Conservation (phyloP, 495 filamentous ascomycete genomes). For the Hamigera avellanea region DNA sequence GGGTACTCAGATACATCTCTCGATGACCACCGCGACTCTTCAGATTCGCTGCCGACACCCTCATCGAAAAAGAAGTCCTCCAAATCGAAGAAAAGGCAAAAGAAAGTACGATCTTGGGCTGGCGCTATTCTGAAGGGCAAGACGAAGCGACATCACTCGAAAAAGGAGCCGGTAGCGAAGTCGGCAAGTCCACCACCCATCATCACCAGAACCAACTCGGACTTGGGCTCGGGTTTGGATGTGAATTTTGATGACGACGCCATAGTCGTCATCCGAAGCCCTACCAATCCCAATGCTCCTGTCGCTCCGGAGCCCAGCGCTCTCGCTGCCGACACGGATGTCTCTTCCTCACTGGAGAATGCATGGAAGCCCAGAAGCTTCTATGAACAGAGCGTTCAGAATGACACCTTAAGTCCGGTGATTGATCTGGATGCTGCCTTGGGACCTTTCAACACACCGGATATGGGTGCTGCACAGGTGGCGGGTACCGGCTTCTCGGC, state of each 20-base stretch:
- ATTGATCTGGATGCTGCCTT: constrained; percentile 96
- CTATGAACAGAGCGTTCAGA: constrained; percentile 34
- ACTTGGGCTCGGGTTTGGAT: constrained; percentile 30
- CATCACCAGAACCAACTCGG: constrained; percentile 31
- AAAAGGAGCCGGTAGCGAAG: constrained; percentile 11
- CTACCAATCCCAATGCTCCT: constrained; percentile 23
- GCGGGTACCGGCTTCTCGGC: constrained; percentile 44
- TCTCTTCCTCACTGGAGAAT: constrained; percentile 19
- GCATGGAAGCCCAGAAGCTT: constrained; percentile 39
- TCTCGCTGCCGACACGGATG: constrained; percentile 15
- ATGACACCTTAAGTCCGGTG: constrained; percentile 58
- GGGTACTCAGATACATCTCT: constrained; percentile 17
- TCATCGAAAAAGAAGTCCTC: constrained; percentile 16
- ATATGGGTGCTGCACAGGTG: constrained; percentile 32
- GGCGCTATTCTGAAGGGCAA: constrained; percentile 63
- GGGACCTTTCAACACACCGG: constrained; percentile 79
- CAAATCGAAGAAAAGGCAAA: constrained; percentile 58
- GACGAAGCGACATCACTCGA: constrained; percentile 32
- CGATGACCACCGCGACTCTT: constrained; percentile 11
- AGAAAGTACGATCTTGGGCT: constrained; percentile 74
- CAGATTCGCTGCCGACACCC: constrained; percentile 2
- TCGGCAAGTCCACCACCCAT: constrained; percentile 27
- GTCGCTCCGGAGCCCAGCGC: constrained; percentile 15
- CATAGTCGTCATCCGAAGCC: constrained; percentile 36
- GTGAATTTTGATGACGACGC: constrained; percentile 44